Conservation (phyloP, 139 green algal genomes). For the Chlorella vulgaris region DNA sequence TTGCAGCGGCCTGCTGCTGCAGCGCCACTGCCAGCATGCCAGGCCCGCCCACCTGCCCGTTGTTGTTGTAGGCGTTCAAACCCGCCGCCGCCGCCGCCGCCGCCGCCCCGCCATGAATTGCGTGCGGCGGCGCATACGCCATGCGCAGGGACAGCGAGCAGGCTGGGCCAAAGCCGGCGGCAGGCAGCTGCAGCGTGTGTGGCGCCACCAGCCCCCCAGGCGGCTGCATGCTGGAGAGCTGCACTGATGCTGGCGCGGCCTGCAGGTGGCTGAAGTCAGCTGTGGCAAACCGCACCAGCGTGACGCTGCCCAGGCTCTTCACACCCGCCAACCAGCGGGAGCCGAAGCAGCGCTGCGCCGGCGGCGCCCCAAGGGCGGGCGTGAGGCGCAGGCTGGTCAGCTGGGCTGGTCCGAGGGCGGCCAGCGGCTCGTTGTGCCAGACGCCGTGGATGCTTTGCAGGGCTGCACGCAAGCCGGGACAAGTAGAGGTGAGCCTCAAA, state of each 20-base stretch:
- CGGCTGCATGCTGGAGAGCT: conserved; percentile 2
- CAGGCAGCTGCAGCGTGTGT: conserved; percentile 7
- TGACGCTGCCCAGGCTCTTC: neutral
- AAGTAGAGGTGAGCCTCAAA: no score
- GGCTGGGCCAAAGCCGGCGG: conserved; percentile 17
- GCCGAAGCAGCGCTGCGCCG: conserved; percentile 2
- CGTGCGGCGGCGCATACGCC: conserved; percentile 3
- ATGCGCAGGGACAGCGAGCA: conserved; percentile 13
- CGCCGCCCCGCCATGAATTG: neutral
- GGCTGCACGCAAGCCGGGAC: neutral
- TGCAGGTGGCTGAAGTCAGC: conserved; percentile 10
- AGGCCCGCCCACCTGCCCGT: neutral
- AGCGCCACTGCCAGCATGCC: neutral
- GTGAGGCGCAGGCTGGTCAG: conserved; percentile 22
- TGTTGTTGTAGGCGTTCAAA: neutral
- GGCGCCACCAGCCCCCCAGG: neutral
- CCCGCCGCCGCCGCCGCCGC: neutral
- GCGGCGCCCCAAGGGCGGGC: conserved; percentile 1
- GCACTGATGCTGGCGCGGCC: neutral
- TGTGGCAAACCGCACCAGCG: conserved; percentile 1
- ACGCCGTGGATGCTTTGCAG: neutral
- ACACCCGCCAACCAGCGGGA: conserved; percentile 13
- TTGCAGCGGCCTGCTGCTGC: neutral
- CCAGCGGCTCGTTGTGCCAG: conserved; percentile 12
- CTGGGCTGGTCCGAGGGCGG: neutral